Percentiles rank a stretch among this genome's conserved stretches.
Conservation (phyloP, 768 basidiomycete species). For the Agrocybe pediades region DNA sequence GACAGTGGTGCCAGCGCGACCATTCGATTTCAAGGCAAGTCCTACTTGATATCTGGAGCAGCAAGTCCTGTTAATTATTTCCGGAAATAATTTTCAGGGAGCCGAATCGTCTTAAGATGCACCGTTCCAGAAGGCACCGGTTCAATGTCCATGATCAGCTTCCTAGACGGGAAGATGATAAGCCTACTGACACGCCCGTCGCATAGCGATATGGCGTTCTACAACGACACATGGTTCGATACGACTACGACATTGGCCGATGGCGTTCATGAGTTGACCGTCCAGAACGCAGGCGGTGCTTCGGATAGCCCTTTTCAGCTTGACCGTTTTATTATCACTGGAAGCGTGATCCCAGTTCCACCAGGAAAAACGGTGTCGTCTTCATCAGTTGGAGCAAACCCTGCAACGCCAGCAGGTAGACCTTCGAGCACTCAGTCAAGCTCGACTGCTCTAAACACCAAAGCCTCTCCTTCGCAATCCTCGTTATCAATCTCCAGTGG, state of each 20-base stretch:
- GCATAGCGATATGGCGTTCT: conserved; percentile 6
- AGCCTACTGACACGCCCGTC: conserved; percentile 1
- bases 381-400: no score
- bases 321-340: conserved; percentile 14
- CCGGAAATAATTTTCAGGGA: background rate
- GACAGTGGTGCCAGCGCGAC: conserved; percentile 11
- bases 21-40: conserved; percentile 5
- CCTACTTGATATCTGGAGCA: no score
- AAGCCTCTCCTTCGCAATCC: no score
- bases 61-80: background rate
- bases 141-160: conserved; percentile 1
- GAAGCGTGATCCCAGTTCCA: background rate
- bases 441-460: no score
- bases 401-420: background rate
- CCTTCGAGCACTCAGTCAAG: background rate
- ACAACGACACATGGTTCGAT: conserved; percentile 16
- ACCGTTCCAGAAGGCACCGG: conserved; percentile 10
- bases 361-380: background rate
- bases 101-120: conserved; percentile 6
- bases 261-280: conserved; percentile 6
- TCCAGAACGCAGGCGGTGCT: conserved; percentile 10
- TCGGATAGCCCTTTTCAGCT: conserved; percentile 12
- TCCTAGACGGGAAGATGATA: conserved; percentile 8
- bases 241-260: conserved; percentile 3
- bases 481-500: no score